Evolutionary conservation across 2,329 filamentous ascomycete species (phyloP).

Genomic region (Ceratocystis eucalypticola): DNA sequence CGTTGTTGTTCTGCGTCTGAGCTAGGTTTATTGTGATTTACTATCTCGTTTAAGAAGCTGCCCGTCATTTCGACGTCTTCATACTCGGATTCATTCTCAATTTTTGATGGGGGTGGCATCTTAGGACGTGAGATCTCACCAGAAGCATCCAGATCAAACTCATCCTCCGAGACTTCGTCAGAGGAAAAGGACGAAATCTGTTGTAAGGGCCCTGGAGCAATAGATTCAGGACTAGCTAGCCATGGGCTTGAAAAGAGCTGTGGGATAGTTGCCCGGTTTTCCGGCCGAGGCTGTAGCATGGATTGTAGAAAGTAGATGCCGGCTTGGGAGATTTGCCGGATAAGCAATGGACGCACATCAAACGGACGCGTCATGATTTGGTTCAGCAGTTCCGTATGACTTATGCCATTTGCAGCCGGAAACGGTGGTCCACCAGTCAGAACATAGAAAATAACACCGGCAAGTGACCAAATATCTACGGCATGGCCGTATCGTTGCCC

Average conservation of each 20-base stretch:
- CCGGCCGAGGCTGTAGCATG: conserved; percentile 75
- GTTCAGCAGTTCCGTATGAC: conserved; percentile 65
- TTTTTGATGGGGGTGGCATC: background rate
- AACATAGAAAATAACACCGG: conserved; percentile 78
- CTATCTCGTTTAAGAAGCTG: conserved; percentile 14
- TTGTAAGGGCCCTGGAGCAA: conserved; percentile 21
- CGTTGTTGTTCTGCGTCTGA: background rate
- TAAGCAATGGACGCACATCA: conserved; percentile 50
- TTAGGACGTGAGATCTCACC: conserved; percentile 9
- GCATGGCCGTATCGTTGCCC: conserved; percentile 72
- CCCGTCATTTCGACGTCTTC: conserved; percentile 19
- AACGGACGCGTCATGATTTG: conserved; percentile 71
- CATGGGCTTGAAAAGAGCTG: conserved; percentile 61
- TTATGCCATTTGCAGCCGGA: conserved; percentile 60
- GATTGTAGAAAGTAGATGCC: conserved; percentile 60
- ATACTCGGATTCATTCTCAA: conserved; percentile 1
- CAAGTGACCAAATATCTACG: conserved; percentile 93
- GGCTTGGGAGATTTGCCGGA: conserved; percentile 44
- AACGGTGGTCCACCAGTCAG: conserved; percentile 73
- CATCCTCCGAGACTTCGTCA: conserved; percentile 50
- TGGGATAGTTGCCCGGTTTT: conserved; percentile 57
- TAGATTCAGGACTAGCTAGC: conserved; percentile 36
- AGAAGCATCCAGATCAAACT: conserved; percentile 23
- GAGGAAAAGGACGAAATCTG: conserved; percentile 33
- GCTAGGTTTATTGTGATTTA: conserved; percentile 1